Evolutionary conservation across 192 early-diverging fungal species (phyloP).

Genomic region (Coemansia sp.): DNA sequence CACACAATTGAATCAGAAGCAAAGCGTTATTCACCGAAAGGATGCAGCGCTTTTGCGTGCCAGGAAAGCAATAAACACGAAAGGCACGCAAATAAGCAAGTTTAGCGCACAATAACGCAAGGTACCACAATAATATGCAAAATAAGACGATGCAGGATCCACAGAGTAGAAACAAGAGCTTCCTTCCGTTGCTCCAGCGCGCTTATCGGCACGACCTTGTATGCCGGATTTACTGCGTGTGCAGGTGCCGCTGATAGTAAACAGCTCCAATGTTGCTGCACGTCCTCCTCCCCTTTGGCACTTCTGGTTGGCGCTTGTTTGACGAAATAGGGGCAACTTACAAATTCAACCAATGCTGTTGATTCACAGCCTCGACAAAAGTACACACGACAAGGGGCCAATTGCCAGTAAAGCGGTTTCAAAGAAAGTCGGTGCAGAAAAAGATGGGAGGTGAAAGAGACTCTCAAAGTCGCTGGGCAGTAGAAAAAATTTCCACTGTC

Average conservation of each 20-base stretch:
- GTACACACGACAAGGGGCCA: neutral
- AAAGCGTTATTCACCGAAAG: neutral
- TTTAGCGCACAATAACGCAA: conserved; percentile 9
- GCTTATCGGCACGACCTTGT: neutral
- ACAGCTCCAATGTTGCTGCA: conserved; percentile 14
- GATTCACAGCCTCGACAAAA: conserved; percentile 10
- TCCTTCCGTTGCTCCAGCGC: neutral
- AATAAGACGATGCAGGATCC: conserved; percentile 7
- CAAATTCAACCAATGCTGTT: conserved; percentile 5
- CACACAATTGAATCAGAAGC: neutral
- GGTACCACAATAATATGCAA: conserved; percentile 8
- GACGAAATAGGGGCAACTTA: conserved; percentile 1
- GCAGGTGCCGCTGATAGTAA: conserved; percentile 11
- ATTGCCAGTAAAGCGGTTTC: conserved; percentile 3
- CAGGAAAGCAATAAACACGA: conserved; percentile 1
- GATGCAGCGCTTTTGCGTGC: neutral
- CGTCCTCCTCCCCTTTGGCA: conserved; percentile 2
- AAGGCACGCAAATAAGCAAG: neutral
- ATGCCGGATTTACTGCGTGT: conserved; percentile 6
- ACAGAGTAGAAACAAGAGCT: conserved; percentile 1
- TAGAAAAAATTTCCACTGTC: conserved; percentile 5
- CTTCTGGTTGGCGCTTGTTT: neutral
- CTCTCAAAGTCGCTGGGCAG: neutral
- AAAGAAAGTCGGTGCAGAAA: neutral
- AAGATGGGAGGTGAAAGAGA: neutral